Conservation (phyloP, 1,284 basidiomycete genomes). For the Leccinum cinnamomeum region DNA sequence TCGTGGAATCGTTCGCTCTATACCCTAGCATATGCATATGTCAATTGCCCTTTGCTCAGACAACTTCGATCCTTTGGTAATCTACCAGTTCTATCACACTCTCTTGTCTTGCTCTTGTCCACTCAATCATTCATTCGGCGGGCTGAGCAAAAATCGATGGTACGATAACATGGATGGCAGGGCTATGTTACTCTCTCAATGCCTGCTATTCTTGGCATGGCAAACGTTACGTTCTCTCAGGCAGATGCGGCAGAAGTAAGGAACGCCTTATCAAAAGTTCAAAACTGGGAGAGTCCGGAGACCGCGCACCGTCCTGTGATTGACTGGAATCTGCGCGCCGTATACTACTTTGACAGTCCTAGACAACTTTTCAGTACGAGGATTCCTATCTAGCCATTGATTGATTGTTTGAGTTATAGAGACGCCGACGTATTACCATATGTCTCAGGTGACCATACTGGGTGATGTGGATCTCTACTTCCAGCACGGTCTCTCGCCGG, state of each 20-base stretch:
- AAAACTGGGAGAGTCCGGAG: no score
- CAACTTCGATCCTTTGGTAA: background rate
- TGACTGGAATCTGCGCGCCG: no score
- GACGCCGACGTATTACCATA: background rate
- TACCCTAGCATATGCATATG: conserved; percentile 6
- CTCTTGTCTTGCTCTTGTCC: conserved; percentile 3
- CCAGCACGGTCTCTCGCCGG: background rate
- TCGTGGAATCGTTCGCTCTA: conserved; percentile 11
- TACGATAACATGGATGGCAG: no score
- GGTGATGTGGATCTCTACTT: background rate
- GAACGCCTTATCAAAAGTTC: no score
- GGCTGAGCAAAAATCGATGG: background rate
- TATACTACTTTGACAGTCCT: background rate
- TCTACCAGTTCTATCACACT: background rate
- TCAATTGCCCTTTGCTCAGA: conserved; percentile 1
- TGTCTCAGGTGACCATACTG: background rate
- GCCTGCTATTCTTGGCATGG: no score
- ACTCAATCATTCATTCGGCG: conserved; percentile 10
- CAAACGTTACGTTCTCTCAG: no score
- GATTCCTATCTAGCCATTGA: background rate
- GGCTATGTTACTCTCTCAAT: no score
- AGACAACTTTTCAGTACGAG: background rate
- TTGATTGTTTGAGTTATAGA: background rate
- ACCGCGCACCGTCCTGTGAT: no score
- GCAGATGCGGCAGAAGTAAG: no score